Base-by-base conservation (phyloP, 2,329 filamentous ascomycete genomes). In the Verticillium dahliae region DNA sequence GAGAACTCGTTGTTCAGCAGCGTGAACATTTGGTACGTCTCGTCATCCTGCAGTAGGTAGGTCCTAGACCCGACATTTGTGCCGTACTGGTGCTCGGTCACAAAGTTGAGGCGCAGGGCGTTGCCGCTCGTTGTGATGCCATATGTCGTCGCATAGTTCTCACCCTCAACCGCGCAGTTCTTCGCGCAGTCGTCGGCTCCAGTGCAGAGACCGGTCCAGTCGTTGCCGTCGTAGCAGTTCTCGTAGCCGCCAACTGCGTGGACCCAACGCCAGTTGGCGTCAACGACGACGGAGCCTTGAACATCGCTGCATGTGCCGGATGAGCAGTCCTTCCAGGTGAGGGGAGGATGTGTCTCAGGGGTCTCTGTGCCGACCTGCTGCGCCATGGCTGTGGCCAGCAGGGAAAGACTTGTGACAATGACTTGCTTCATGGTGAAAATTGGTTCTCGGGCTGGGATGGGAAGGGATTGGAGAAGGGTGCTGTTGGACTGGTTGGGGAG, bases 1-100 rank as follows among this genome's bases (percentile, higher is more conserved):
- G 83, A 82, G 71, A 90, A 84, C 72, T 90, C 86, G 69, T 85
- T 79, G 74, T 83, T 82, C 62, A 82, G 75, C 59, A 88, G 76
- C 59, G 84, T 80, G 74, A 89, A 84, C 69, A 83, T 80, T 73
- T 87, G 74, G 70, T 89, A 89, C 60, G 79, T 81, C 64, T 74
- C 75, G 56, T 81, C 78, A 60, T 78, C 75, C 65, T 79, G 78
- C 74, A 89, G 80, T 61, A 89, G 77, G 71, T 87, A 89, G 58
- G 86, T 72, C 62, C 86, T 80, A 13, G 83, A 76, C n/a, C 74
- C 76, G 39, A 78, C 67, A 65, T 79, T 79, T 61, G 68, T 73
- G 59, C 69, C 72, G 69, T 75, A 78, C 41, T 72, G 69, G 70
- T 78, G 74, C 69, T 81, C 76, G 61, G 80, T 83, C 63, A 82